These are phyloP conservation scores for Cadophora sp. DNA, from an alignment of 2,329 filamentous ascomycete species.

Conservation along the genomic window DNA sequence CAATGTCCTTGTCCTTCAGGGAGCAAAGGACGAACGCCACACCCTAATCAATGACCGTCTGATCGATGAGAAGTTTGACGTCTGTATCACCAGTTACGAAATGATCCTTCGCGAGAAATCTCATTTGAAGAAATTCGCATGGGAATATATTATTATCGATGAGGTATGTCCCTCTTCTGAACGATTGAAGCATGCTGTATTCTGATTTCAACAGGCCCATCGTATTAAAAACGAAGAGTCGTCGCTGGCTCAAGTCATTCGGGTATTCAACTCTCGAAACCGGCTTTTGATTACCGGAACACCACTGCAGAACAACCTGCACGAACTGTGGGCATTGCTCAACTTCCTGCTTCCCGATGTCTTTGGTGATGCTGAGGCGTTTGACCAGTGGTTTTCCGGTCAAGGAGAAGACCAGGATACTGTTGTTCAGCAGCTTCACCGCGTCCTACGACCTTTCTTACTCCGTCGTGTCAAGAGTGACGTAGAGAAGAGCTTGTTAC, in stretches of 20 bases:
- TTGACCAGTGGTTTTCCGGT: constrained; percentile 96
- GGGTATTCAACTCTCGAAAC: constrained; percentile 94
- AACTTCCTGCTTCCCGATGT: constrained; percentile 99
- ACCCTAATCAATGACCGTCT: constrained; percentile 88
- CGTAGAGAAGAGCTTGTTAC: constrained; percentile 95
- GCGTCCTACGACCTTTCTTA: constrained; percentile 90
- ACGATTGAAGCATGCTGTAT: background rate
- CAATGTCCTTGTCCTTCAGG: constrained; percentile 91
- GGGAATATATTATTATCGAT: constrained; percentile 99
- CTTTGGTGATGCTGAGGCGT: constrained; percentile 94
- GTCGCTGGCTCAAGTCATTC: constrained; percentile 93
- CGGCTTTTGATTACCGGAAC: constrained; percentile 95
- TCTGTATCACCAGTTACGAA: constrained; percentile 98
- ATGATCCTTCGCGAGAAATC: constrained; percentile 97
- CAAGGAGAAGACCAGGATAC: constrained; percentile 92
- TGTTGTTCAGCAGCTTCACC: constrained; percentile 94
- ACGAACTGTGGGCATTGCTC: constrained; percentile 95
- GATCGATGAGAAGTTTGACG: constrained; percentile 95
- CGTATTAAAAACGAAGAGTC: constrained; percentile 99
- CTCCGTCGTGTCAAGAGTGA: constrained; percentile 96
- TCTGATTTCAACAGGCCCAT: constrained; percentile 62
- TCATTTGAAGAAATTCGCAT: constrained; percentile 95
- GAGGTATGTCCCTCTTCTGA: constrained; percentile 58
- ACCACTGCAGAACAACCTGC: constrained; percentile 95
- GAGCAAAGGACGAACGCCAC: constrained; percentile 91